Base-by-base conservation (phyloP, 805 yeast species). In the Saccharomycopsis sp. region DNA sequence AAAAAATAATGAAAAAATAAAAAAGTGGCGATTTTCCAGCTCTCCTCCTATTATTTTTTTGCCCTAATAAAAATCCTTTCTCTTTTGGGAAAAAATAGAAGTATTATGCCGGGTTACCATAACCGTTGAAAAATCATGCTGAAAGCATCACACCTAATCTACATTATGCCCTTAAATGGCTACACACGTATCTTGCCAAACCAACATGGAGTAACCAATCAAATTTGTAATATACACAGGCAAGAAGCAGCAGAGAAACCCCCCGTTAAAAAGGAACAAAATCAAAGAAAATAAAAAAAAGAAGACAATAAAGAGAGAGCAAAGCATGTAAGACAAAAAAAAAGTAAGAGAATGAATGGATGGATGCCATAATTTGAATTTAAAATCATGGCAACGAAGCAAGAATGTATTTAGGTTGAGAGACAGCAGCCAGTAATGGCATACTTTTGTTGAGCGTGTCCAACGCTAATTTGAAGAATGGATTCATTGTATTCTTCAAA, bases 401-500 rank as follows among this genome's bases (percentile, higher is more conserved):
- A 7, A 12, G 38, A 29, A 29, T 29, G 9, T 5, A 29, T 29
- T 29, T 29, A 12, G 38, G 38, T 29, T 29, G 9, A 5, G 38
- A 29, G 38, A 29, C 38, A 29, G 12, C 38, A 29, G 12, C 38
- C 38, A 29, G 5, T 12, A 29, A 29, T 12, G 49, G 49, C 22
- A 44, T 44, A n/a, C 22, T 44, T 44, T 44, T 44, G 49, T 44
- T 44, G 22, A 44, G 49, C 22, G 49, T 44, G 12, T 44, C 49
- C 22, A 44, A 44, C 20, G 49, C 49, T 44, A 44, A 19, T 44
- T 44, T 44, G 49, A 44, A 44, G 20, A 44, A 44, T 7, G 49
- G 49, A 44, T 44, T 44, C 49, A 44, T 44, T 17, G 49, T 44
- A 17, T 44, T 44, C 12, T 44, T 44, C 49, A 44, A 44, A 44